Evolutionary conservation across 164 flowering plant species (phyloP), one percentile per base, ranked within the genome.

Genomic region (Pachysandra terminalis): DNA sequence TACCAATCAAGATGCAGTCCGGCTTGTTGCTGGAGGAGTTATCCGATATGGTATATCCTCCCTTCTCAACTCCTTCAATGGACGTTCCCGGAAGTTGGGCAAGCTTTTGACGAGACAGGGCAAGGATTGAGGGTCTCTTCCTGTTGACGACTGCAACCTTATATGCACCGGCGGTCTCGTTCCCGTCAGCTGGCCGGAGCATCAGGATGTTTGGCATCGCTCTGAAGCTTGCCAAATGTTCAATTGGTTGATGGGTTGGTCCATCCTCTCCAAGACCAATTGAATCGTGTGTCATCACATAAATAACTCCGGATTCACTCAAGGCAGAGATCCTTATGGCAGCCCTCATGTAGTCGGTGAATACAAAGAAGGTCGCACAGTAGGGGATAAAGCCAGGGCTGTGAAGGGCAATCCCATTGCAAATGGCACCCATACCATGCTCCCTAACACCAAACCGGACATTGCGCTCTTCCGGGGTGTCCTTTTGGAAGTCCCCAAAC

Each of bases 191-290:
- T 17, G 98, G 99, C 16, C 99, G 97, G 73, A 95, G 83, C 97
- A 92, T 92, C 73, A 92, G 78, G 35, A 92, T 82, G 73, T 92
- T 89, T 52, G 99, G 99, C 99, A 95, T 95, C 54, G 99, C 99
- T 60, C 99, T 84, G 83, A 95, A 92, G 68, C 97, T 92, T n/a
- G 98, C 98, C 76, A 95, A 71, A 72, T 95, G 99, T 79, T 95
- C 99, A 53, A 95, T 85, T 17, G 99, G 99, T 81, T 95, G 98
- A 80, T 95, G 99, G 55, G 99, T 95, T 9, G 99, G 99, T 3
- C 99, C 99, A 82, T 95, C 99, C 78, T 95, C 99, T 73, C 99
- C 99, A 59, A 95, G 96, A 37, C 98, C 99, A 61, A 95, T 92
- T 0, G 98, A 92, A 73, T 95, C 37, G 7, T 95, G 99, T 72